Base-by-base conservation (phyloP, 1,139 yeast species). In the Debaryomyces coudertii region DNA sequence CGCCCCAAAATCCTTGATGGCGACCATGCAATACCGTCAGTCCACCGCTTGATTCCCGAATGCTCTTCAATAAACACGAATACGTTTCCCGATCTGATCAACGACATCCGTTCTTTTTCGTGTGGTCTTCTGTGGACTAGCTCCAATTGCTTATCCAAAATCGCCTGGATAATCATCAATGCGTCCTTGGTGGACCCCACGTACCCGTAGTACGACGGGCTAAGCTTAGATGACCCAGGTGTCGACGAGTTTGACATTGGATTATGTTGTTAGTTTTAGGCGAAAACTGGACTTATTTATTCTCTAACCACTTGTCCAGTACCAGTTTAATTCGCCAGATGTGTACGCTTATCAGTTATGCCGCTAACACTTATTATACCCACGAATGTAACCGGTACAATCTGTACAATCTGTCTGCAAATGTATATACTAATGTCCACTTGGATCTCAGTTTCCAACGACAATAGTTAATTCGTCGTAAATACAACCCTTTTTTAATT, bases 11-110 rank as follows among this genome's bases (percentile, higher is more conserved):
- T 89, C 43, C 97, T 71, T 2, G 95, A 85, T 0, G 97, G 97
- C 1, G 92, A 83, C 97, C 97, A 90, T 9, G 92, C 77, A 16
- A 88, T 81, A 12, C 97, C 96, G 61, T 90, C 97, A 0, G 97
- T 90, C 97, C 97, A 90, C 46, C 97, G 73, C 62, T 87, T 87
- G 51, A 90, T 90, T 1, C 95, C 93, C 0, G 93, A 83, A 16
- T 79, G 75, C 53, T 87, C 90, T 63, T 90, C 97, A 43, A 87
- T 80, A 60, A 90, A 90, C 2, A 90, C 90, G 65, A 90, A 90
- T 0, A 90, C 85, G 55, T 85, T 82, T 0, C 97, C 97, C 9
- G 90, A 83, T 47, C 75, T 72, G 36, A 90, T 89, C 42, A 89
- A 69, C 7, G 70, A 68, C 1, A 76, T 64, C 16, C 96, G 72